These are phyloP conservation scores for Nakazawaea siamensis DNA, from an alignment of 805 yeast species.

Conservation along the genomic window DNA sequence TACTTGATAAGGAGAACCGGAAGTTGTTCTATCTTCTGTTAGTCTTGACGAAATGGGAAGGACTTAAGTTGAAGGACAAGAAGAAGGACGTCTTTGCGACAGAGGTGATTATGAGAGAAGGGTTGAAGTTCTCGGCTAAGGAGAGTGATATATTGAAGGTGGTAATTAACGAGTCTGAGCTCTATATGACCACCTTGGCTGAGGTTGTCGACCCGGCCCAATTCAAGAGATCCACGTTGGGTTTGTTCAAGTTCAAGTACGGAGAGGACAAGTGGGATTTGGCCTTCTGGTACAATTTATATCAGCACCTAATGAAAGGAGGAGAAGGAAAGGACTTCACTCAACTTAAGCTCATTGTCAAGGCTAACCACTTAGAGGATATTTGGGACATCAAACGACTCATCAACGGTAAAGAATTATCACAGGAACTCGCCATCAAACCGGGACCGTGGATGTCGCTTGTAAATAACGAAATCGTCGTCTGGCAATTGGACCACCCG, in stretches of 20 bases:
- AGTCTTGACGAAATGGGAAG: constrained; percentile 42
- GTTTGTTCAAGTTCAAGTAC: constrained; percentile 46
- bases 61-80: constrained; percentile 24
- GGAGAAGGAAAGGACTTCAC: constrained; percentile 15
- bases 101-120: constrained; percentile 53
- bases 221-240: constrained; percentile 48
- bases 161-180: constrained; percentile 27
- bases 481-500: constrained; percentile 80
- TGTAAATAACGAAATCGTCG: constrained; percentile 44
- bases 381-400: constrained; percentile 52
- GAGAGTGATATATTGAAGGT: constrained; percentile 44
- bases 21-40: constrained; percentile 39
- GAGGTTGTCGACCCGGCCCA: constrained; percentile 13
- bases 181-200: constrained; percentile 20
- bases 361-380: constrained; percentile 6
- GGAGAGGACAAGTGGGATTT: constrained; percentile 40
- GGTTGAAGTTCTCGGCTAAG: constrained; percentile 54
- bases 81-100: constrained; percentile 29
- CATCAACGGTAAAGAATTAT: constrained; percentile 68
- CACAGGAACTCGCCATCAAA: constrained; percentile 40
- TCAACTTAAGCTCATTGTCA: constrained; percentile 25
- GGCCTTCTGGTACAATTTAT: constrained; percentile 27
- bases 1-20: constrained; percentile 11
- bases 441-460: constrained; percentile 85
- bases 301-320: constrained; percentile 14